Evolutionary conservation across 1,284 basidiomycete genomes (phyloP), one percentile per base, ranked within the genome.

Genomic region (Inonotus hispidus): DNA sequence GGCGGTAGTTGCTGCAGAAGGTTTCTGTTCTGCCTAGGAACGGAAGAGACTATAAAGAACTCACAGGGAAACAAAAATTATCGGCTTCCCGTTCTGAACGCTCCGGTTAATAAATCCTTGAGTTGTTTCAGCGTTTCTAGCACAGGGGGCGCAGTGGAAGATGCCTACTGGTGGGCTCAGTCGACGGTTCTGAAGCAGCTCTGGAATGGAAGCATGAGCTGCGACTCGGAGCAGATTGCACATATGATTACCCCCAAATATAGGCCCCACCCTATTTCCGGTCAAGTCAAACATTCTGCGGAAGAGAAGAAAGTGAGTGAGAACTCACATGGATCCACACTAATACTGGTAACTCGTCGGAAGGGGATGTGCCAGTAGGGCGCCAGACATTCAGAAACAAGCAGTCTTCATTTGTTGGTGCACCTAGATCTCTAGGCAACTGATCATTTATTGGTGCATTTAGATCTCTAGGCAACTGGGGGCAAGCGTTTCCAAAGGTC

Each of bases 401-500:
- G 63, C 84, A 86, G 62, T 85, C 80, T 68, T 86, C 84, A 4
- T 72, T 73, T 11, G 80, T 72, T 1, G 77, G 73, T 8, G 80
- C 83, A 14, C 81, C 80, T 0, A 83, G 68, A 43, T 57, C 66
- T n/a, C 66, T 21, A 1, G 75, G 70, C 7, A 72, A 74, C 63
- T 86, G 85, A n/a, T n/a, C n/a, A n/a, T n/a, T n/a, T n/a, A n/a
- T n/a, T n/a, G n/a, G n/a, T n/a, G n/a, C n/a, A n/a, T n/a, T n/a
- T n/a, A 83, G 68, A 41, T 56, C 66, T n/a, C 66, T 21, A 1
- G 75, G 70, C 7, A 72, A 74, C 63, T 86, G 85, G 14, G 82
- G 81, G 67, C 84, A 87, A 0, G 81, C 81, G 63, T 82, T 75
- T 2, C 84, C 82, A 62, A 84, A 86, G 3, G 64, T 65, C 3